Evolutionary conservation across 306 rosid species (phyloP).

Genomic region (Urtica urens): DNA sequence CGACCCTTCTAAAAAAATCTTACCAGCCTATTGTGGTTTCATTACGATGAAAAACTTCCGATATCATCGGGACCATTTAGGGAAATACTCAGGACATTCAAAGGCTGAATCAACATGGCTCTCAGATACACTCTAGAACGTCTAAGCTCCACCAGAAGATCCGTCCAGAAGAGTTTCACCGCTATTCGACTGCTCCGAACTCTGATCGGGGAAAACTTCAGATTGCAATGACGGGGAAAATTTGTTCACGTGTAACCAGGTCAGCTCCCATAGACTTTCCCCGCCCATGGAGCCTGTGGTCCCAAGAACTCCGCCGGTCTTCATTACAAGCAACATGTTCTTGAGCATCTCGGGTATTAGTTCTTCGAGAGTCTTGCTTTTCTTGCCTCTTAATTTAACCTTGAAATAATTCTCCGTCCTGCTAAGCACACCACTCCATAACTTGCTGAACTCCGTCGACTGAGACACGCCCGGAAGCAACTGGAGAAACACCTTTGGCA

Average conservation of each 20-base stretch:
- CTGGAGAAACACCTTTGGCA: slow-evolving; percentile 76
- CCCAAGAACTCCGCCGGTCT: slow-evolving; percentile 54
- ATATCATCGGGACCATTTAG: slow-evolving; percentile 11
- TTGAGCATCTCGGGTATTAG: slow-evolving; percentile 79
- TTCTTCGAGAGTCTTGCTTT: slow-evolving; percentile 85
- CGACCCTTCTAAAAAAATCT: slow-evolving; percentile 21
- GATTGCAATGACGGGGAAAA: slow-evolving; percentile 72
- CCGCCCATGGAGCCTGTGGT: slow-evolving; percentile 84
- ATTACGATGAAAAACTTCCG: background rate
- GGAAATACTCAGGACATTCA: slow-evolving; percentile 14
- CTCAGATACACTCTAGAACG: slow-evolving; percentile 13
- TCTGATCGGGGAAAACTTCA: slow-evolving; percentile 82
- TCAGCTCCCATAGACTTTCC: slow-evolving; percentile 92
- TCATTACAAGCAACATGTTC: slow-evolving; percentile 72
- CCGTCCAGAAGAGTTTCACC: slow-evolving; percentile 37
- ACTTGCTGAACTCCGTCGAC: slow-evolving; percentile 76
- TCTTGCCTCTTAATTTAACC: slow-evolving; percentile 74
- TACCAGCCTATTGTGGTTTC: background rate
- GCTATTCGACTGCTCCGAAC: slow-evolving; percentile 31
- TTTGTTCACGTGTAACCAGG: slow-evolving; percentile 87
- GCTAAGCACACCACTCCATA: slow-evolving; percentile 88
- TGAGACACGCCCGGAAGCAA: slow-evolving; percentile 66
- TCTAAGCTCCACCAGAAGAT: slow-evolving; percentile 37
- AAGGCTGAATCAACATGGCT: slow-evolving; percentile 18
- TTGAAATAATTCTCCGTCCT: slow-evolving; percentile 88